phyloP scores from a whole-genome alignment of 768 basidiomycete genomes.

The Rhizopogon vesiculosus region DNA sequence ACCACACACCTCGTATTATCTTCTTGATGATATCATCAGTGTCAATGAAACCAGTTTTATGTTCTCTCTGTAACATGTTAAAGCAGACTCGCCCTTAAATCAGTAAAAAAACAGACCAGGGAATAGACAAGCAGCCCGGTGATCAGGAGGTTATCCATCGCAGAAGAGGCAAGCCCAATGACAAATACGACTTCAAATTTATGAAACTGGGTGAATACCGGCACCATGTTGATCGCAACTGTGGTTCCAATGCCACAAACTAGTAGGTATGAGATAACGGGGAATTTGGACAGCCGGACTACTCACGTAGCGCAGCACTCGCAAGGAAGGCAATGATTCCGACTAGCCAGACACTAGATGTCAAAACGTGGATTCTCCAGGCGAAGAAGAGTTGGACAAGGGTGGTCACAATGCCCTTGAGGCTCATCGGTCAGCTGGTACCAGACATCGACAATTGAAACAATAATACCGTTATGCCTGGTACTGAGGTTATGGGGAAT shows the following conservation, averaged over 20 bases:
- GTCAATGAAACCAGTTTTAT: constrained; percentile 30
- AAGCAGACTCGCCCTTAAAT: not conserved
- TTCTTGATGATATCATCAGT: constrained; percentile 34
- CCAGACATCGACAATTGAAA: not conserved
- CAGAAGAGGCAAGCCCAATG: constrained; percentile 42
- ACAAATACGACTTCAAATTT: constrained; percentile 27
- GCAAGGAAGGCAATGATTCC: constrained; percentile 9
- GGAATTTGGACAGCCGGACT: not conserved
- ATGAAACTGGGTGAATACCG: constrained; percentile 22
- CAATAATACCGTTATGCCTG: constrained; percentile 17
- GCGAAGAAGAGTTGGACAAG: constrained; percentile 25
- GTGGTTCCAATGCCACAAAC: constrained; percentile 27
- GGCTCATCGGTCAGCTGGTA: not conserved
- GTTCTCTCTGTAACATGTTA: constrained; percentile 23
- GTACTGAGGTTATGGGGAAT: constrained; percentile 4
- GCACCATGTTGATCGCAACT: constrained; percentile 23
- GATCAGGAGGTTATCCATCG: constrained; percentile 43
- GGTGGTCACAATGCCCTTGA: constrained; percentile 21
- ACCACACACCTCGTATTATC: constrained; percentile 27
- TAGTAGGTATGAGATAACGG: constrained; percentile 8
- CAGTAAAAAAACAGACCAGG: constrained; percentile 29
- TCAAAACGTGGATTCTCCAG: constrained; percentile 21
- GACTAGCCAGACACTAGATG: constrained; percentile 8
- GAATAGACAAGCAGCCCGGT: constrained; percentile 36
- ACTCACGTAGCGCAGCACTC: constrained; percentile 15